A percentile compares a stretch with the other conserved stretches of the same genome.
phyloP scores from a whole-genome alignment of 106 monocot species.

The Gastrodia elata region DNA sequence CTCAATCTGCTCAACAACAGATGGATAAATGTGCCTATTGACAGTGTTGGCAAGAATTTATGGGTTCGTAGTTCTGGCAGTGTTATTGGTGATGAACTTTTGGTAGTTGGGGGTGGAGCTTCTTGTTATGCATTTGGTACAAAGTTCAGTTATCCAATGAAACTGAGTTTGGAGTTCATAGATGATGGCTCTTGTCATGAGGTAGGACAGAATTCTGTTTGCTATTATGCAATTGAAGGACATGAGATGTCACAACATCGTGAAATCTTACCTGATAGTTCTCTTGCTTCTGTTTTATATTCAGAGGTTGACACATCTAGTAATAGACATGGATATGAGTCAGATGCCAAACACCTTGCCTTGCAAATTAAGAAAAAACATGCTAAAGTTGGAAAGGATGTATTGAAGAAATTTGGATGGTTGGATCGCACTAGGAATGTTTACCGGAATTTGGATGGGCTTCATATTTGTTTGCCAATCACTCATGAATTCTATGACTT shows the following conservation, averaged over 20 bases:
- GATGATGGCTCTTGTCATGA: neutral
- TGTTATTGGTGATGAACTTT: constrained; percentile 59
- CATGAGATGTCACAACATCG: neutral
- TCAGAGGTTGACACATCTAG: neutral
- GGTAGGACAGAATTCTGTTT: constrained; percentile 3
- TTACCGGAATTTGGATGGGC: constrained; percentile 39
- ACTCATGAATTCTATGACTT: constrained; percentile 27
- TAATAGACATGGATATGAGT: constrained; percentile 1
- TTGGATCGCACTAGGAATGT: constrained; percentile 73
- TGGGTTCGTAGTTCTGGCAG: constrained; percentile 69
- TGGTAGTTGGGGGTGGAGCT: constrained; percentile 85
- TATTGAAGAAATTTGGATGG: constrained; percentile 74
- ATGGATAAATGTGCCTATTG: constrained; percentile 48
- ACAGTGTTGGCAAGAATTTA: constrained; percentile 37
- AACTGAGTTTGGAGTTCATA: constrained; percentile 44
- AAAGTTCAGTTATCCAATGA: constrained; percentile 71
- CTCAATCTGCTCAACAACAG: constrained; percentile 37
- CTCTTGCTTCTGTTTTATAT: neutral
- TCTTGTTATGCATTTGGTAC: constrained; percentile 99
- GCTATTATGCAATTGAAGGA: neutral
- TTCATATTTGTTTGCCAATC: constrained; percentile 56
- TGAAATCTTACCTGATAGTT: neutral
- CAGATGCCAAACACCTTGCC: constrained; percentile 17
- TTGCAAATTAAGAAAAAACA: constrained; percentile 61
- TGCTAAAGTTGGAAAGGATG: constrained; percentile 79